Conservation (phyloP, 805 yeast species). For the Candida ulmi region DNA sequence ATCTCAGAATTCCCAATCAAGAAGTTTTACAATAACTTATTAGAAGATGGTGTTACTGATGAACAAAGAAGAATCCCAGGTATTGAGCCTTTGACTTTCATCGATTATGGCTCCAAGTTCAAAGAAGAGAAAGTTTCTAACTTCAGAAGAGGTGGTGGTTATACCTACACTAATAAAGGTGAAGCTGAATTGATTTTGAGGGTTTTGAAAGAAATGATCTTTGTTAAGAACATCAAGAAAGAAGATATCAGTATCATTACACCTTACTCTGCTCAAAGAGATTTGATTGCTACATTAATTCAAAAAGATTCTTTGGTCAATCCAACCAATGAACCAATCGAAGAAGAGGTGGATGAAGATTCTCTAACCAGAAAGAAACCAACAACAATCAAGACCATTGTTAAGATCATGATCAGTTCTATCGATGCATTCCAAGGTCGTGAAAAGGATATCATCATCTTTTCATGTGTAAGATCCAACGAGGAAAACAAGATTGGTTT, state of each 20-base stretch:
- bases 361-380: conserved; percentile 11
- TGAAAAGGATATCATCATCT: conserved; percentile 70
- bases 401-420: conserved; percentile 44
- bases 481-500: conserved; percentile 51
- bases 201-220: conserved; percentile 42
- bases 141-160: conserved; percentile 42
- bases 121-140: conserved; percentile 45
- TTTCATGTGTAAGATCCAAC: conserved; percentile 73
- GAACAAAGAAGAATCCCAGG: conserved; percentile 41
- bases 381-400: conserved; percentile 27
- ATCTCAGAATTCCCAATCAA: conserved; percentile 55
- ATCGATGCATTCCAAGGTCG: conserved; percentile 90
- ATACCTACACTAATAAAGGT: conserved; percentile 50
- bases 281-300: conserved; percentile 45
- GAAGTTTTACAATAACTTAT: conserved; percentile 42
- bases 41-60: conserved; percentile 54
- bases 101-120: conserved; percentile 48
- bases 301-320: conserved; percentile 49
- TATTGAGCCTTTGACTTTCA: conserved; percentile 53
- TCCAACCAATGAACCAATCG: conserved; percentile 42
- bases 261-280: conserved; percentile 75
- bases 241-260: conserved; percentile 61
- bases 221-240: conserved; percentile 45
- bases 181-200: conserved; percentile 47
- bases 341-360: conserved; percentile 54